Evolutionary conservation across 1,139 yeast species (phyloP), one percentile per base, ranked within the genome.

Genomic region (Kodamaea alishanica): DNA sequence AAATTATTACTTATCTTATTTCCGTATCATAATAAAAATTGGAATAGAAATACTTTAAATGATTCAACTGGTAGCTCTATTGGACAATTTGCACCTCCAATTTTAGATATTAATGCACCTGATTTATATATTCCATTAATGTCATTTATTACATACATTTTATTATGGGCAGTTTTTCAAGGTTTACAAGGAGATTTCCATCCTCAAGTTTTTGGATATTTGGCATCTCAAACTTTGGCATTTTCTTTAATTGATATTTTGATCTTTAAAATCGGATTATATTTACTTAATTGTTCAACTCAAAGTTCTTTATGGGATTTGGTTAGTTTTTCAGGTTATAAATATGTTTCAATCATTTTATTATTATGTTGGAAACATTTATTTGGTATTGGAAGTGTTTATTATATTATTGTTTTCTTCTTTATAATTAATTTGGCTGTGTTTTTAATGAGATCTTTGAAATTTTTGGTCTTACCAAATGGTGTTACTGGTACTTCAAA

Each of bases 81-180:
- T 9, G 34, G 34, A 4, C 58, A 56, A 10, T 87, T 73, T 57
- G 84, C 86, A 1, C 80, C 85, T 5, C 95, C 96, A 8, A 61
- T 75, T 28, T 84, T 80, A 46, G 98, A 94, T 58, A 73, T 85
- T 45, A 94, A 94, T 58, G 95, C 97, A 0, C 98, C 98, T 2
- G 99, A 94, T 61, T 77, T 92, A 70, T 94, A 94, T 61, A 87
- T 94, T 41, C 99, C 99, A 5, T 65, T 86, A 47, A 89, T 90
- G 96, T 87, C 97, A 2, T 79, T 85, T 53, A 81, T 89, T 38
- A 89, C 98, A 1, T 92, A 90, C 56, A 83, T 92, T 40, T 66
- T 94, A 45, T 72, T 88, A 33, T 82, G 94, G 77, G 92, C 96
- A 4, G 75, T 86, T 24, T 74, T 86, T 52, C 88, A 88, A 44